Evolutionary conservation across 805 yeast species (phyloP), one percentile per base, ranked within the genome.

Genomic region (Komagataella pseudopastoris): DNA sequence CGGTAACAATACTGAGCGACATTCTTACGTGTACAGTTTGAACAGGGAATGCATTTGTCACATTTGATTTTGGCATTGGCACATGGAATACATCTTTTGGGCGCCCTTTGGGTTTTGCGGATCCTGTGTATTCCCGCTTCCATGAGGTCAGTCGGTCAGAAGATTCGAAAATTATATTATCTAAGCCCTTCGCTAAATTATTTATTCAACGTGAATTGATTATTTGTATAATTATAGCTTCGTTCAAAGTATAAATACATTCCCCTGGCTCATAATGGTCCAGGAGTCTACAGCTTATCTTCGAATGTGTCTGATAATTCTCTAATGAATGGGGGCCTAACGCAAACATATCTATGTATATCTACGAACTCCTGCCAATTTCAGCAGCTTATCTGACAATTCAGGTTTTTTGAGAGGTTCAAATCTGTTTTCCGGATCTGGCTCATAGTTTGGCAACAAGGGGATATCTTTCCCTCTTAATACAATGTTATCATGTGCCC

Each of bases 401-500:
- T 55, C 60, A 8, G 70, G 69, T 23, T 49, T 47, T 6, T 52
- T 55, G 16, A 49, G 23, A 17, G 70, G 70, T 47, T 58, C 57
- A 14, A 55, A 53, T 20, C 57, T 52, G 45, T 60, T 59, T 18
- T 53, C 55, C 39, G 65, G 63, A 49, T 63, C 62, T 3, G 45
- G 45, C 20, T 60, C 55, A 23, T 60, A 50, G 8, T 51, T 50
- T 47, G 50, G 24, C 6, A 51, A 23, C n/a, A 52, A 17, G 20
- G 54, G 54, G 6, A 18, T 22, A 6, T 22, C 46, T 10, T 12
- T 3, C 39, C 39, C 39, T 47, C 51, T 46, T n/a, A 36, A 45
- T 14, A 49, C 55, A 16, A 64, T 55, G 51, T 59, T 60, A 52
- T 58, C 63, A 53, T 61, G 71, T 23, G 65, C 66, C 68, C 64